A percentile compares a stretch with the other conserved stretches of the same genome.
Evolutionary conservation across 495 filamentous ascomycete genomes (phyloP).

Genomic region (Neurospora tetrasperma): DNA sequence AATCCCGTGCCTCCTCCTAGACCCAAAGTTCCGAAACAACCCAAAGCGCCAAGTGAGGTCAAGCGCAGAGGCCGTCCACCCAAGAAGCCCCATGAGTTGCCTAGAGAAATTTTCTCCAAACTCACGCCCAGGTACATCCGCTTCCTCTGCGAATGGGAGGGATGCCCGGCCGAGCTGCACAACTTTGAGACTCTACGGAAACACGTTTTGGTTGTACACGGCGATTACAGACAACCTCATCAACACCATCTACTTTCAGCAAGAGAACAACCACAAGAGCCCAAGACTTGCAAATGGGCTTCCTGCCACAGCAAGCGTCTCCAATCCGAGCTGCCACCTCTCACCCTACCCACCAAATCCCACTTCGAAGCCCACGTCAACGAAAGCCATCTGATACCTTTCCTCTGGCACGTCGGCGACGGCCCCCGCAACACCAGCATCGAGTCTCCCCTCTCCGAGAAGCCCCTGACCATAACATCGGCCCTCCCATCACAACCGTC

Average conservation of each 20-base stretch:
- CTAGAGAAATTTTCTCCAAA: constrained; percentile 16
- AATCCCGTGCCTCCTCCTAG: not conserved
- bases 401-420: constrained; percentile 58
- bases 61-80: constrained; percentile 15
- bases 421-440: constrained; percentile 35
- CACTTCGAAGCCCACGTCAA: constrained; percentile 54
- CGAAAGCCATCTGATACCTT: constrained; percentile 43
- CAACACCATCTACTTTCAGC: not conserved
- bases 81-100: constrained; percentile 13
- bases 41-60: constrained; percentile 7
- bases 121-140: constrained; percentile 17
- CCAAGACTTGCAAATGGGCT: constrained; percentile 8
- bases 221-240: not conserved
- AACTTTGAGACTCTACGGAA: constrained; percentile 60
- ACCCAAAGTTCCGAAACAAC: constrained; percentile 8
- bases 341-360: constrained; percentile 19
- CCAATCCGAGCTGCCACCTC: constrained; percentile 9
- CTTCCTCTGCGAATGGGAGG: constrained; percentile 29
- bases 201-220: constrained; percentile 53
- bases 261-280: not conserved
- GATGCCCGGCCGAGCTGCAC: constrained; percentile 60
- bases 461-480: not conserved
- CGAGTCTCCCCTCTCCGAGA: not conserved
- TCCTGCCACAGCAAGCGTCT: constrained; percentile 5
- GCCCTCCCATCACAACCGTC: not conserved